Evolutionary conservation across 371 early-diverging fungal species (phyloP).

Genomic region (Mucor velutinosus): DNA sequence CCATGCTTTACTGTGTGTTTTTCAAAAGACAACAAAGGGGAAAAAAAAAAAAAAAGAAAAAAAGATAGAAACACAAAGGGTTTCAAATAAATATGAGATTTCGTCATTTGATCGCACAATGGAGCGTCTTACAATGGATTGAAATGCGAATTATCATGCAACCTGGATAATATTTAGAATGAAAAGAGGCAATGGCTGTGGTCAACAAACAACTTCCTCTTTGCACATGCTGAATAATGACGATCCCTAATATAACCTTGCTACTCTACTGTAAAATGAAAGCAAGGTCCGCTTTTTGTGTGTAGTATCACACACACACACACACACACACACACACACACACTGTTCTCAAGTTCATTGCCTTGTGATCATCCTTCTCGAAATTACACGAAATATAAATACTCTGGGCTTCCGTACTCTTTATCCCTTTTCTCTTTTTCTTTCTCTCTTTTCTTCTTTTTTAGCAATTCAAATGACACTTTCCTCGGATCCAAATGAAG

Average conservation of each 20-base stretch:
- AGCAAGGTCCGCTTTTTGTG: background rate
- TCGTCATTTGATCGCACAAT: background rate
- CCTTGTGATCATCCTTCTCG: conserved; percentile 4
- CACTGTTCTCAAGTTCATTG: background rate
- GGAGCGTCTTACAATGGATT: background rate
- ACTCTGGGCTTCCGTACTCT: too few species aligned
- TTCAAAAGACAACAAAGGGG: conserved; percentile 48
- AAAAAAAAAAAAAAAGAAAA: conserved; percentile 67
- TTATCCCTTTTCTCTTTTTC: background rate
- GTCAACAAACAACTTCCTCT: too few species aligned
- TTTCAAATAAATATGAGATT: background rate
- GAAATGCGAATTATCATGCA: background rate
- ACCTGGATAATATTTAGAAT: too few species aligned
- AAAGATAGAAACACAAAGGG: conserved; percentile 35
- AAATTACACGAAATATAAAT: background rate
- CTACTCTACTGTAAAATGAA: background rate
- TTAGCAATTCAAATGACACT: background rate
- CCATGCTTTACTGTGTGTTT: conserved; percentile 19
- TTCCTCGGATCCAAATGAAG: background rate
- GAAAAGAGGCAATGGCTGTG: too few species aligned
- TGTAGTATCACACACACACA: background rate
- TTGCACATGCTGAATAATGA: too few species aligned
- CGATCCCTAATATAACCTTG: too few species aligned
- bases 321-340: too few species aligned
- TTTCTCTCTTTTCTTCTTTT: background rate